Percentiles rank a stretch among this genome's conserved stretches.
phyloP scores from a whole-genome alignment of 495 filamentous ascomycete genomes.

The Daldinia bambusicola region DNA sequence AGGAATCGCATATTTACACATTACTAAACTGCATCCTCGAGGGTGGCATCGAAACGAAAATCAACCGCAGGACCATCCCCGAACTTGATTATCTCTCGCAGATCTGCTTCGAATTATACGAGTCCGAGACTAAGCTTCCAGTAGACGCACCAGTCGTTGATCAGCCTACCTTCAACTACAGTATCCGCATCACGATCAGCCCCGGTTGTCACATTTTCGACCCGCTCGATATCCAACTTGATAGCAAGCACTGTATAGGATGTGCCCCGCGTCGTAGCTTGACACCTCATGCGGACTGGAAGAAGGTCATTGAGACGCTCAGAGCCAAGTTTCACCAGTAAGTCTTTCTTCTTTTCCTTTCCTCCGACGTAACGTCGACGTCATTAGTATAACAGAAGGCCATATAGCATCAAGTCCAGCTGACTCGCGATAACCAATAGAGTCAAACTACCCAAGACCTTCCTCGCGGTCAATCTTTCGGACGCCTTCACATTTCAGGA shows the following conservation, averaged over 20 bases:
- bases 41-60: conserved; percentile 92
- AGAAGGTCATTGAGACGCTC: conserved; percentile 90
- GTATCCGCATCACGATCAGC: conserved; percentile 93
- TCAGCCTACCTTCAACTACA: conserved; percentile 79
- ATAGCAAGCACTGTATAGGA: conserved; percentile 93
- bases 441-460: conserved; percentile 93
- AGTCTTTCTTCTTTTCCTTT: conserved; percentile 49
- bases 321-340: conserved; percentile 94
- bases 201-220: conserved; percentile 97
- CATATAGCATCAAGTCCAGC: neutral
- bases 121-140: conserved; percentile 78
- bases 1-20: conserved; percentile 98
- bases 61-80: conserved; percentile 87
- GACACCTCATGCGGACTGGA: conserved; percentile 95
- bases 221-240: conserved; percentile 92
- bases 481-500: conserved; percentile 71
- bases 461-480: conserved; percentile 89
- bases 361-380: conserved; percentile 15
- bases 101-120: conserved; percentile 97
- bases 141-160: conserved; percentile 54
- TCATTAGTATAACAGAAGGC: conserved; percentile 22
- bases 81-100: conserved; percentile 98
- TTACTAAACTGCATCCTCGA: conserved; percentile 97
- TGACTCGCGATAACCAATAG: conserved; percentile 55
- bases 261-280: conserved; percentile 88